Evolutionary conservation across 1,284 basidiomycete species (phyloP), one percentile per base, ranked within the genome.

Genomic region (Phellopilus nigrolimitatus): DNA sequence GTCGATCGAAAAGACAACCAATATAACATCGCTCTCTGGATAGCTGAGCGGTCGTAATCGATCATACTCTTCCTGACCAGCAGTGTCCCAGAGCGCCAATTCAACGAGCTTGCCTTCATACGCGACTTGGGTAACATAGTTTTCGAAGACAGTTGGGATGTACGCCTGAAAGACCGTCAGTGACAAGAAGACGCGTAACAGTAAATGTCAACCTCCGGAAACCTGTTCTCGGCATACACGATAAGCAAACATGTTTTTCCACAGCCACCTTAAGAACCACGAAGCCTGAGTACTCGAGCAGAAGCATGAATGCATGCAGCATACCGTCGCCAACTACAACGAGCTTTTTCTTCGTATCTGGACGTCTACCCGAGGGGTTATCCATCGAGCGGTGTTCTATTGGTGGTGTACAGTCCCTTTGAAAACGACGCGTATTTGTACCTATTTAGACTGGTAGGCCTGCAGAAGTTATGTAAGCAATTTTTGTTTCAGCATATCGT

Each of bases 31-130:
- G 72, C 88, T 93, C 68, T 97, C 95, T 31, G 95, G 94, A 65
- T 98, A 98, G 66, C 89, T 93, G 55, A 99, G 74, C 22, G 95
- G 95, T 58, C 95, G 79, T 57, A 98, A 75, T 57, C 95, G 79
- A 68, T 98, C 95, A 69, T 97, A 98, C 72, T 98, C 95, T 71
- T 98, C 95, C 69, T 98, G 95, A 15, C 95, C 95, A 4, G 95
- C 95, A 1, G 95, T 98, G 71, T 98, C 95, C 95, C 95, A 99
- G 28, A 99, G 76, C 3, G 95, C 94, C 30, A 98, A 79, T 68
- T 98, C 95, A 60, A 98, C 84, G 41, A 84, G 76, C 70, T 95
- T 97, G 51, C 88, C 84, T 37, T 97, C 93, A 60, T 87, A 89
- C 37, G 85, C 78, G 46, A 97, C 86, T 61, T 89, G 83, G 8